These are phyloP conservation scores for Leccinum arenicola DNA, from an alignment of 768 basidiomycete genomes.

Conservation along the genomic window DNA sequence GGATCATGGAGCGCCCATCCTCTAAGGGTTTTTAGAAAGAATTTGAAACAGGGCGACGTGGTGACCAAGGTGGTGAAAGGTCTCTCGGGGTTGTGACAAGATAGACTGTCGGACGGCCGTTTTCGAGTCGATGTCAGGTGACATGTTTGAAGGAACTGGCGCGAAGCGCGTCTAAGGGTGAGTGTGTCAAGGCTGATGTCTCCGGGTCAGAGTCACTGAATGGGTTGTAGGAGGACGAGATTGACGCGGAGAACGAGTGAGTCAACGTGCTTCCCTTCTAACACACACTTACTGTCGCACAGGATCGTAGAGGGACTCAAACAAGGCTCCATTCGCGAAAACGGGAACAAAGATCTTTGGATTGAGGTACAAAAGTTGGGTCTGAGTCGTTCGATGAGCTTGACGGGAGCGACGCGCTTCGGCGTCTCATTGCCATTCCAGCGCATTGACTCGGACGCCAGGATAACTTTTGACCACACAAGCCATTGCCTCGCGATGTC, in stretches of 20 bases:
- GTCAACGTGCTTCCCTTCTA: background rate
- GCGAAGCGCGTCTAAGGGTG: constrained; percentile 65
- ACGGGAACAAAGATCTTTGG: constrained; percentile 74
- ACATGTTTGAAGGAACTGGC: constrained; percentile 67
- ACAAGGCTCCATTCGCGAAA: constrained; percentile 46
- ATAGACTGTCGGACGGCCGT: constrained; percentile 69
- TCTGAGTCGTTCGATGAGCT: constrained; percentile 51
- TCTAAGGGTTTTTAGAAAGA: constrained; percentile 62
- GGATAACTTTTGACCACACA: too few relatives aligned
- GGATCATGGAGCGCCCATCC: too few relatives aligned
- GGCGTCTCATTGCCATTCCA: constrained; percentile 23
- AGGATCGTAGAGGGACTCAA: constrained; percentile 69
- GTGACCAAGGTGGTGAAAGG: constrained; percentile 86
- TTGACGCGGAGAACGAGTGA: constrained; percentile 77
- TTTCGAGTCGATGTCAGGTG: constrained; percentile 62
- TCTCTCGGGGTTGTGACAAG: constrained; percentile 59
- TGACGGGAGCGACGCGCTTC: constrained; percentile 39
- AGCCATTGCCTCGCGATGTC: too few relatives aligned
- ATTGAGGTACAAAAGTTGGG: constrained; percentile 48
- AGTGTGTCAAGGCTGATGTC: constrained; percentile 15
- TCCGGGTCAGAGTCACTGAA: background rate
- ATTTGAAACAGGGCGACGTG: constrained; percentile 70
- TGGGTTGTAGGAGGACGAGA: constrained; percentile 66
- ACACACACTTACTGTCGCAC: background rate
- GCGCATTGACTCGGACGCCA: too few relatives aligned